These are phyloP conservation scores for Ophiostoma montium DNA, from an alignment of 2,329 filamentous ascomycete species.

Conservation along the genomic window DNA sequence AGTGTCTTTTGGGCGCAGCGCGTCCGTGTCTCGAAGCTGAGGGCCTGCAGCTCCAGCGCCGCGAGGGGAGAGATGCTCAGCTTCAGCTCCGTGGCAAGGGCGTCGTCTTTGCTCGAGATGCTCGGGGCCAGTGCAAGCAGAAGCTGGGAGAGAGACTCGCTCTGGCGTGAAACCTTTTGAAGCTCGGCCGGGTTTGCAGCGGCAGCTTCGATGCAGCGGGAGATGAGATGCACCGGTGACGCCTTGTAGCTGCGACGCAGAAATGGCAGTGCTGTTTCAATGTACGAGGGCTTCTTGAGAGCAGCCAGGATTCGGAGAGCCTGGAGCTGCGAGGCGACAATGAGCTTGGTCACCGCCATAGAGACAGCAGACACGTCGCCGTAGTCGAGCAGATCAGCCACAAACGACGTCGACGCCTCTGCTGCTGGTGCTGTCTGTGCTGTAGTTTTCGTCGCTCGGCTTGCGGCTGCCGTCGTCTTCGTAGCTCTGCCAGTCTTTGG, in stretches of 20 bases:
- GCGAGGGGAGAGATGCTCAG: slow-evolving; percentile 41
- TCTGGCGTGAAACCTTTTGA: slow-evolving; percentile 47
- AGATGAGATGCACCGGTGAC: slow-evolving; percentile 45
- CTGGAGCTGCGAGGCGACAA: slow-evolving; percentile 52
- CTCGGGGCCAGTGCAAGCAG: slow-evolving; percentile 54
- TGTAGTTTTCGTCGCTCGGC: slow-evolving; percentile 18
- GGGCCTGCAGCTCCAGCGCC: slow-evolving; percentile 47
- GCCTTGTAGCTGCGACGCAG: slow-evolving; percentile 37
- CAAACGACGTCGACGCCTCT: slow-evolving; percentile 16
- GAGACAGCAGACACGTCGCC: slow-evolving; percentile 25
- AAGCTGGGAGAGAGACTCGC: slow-evolving; percentile 51
- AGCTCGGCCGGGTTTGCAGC: slow-evolving; percentile 27
- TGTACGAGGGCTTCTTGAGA: slow-evolving; percentile 41
- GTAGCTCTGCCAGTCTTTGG: slow-evolving; percentile 18
- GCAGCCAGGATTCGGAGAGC: slow-evolving; percentile 48
- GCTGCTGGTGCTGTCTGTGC: slow-evolving; percentile 22
- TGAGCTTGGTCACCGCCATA: slow-evolving; percentile 33
- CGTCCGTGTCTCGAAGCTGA: slow-evolving; percentile 48
- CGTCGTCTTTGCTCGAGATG: slow-evolving; percentile 49
- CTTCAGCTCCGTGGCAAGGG: slow-evolving; percentile 34
- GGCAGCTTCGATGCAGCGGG: slow-evolving; percentile 26
- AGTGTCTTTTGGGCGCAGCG: slow-evolving; percentile 42
- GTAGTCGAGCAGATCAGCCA: slow-evolving; percentile 45
- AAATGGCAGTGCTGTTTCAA: slow-evolving; percentile 42
- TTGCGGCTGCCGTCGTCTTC: slow-evolving; percentile 18